A percentile compares a stretch with the other conserved stretches of the same genome.
These are phyloP conservation scores for Alternaria sp. DNA, from an alignment of 2,329 filamentous ascomycete genomes.

Conservation along the genomic window DNA sequence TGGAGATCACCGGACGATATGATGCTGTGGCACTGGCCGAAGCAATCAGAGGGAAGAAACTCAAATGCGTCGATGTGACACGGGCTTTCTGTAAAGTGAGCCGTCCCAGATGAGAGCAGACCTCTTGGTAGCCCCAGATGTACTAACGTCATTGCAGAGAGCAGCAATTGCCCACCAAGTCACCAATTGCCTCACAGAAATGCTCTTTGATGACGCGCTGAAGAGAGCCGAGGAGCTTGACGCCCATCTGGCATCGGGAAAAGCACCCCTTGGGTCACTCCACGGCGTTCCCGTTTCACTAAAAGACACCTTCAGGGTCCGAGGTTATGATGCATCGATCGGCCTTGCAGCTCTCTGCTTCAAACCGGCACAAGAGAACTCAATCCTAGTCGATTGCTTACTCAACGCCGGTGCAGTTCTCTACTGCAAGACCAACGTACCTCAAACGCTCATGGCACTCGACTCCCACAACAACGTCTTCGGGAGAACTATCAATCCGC, in stretches of 20 bases:
- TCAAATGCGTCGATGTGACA: slow-evolving; percentile 48
- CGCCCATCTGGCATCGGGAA: slow-evolving; percentile 47
- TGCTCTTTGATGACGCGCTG: slow-evolving; percentile 46
- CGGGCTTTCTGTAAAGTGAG: slow-evolving; percentile 54
- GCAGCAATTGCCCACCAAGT: slow-evolving; percentile 56
- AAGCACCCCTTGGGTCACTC: slow-evolving; percentile 52
- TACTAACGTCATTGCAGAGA: slow-evolving; percentile 34
- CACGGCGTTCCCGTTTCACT: slow-evolving; percentile 57
- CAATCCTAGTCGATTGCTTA: slow-evolving; percentile 53
- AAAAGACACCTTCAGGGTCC: slow-evolving; percentile 59
- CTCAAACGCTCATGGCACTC: slow-evolving; percentile 60
- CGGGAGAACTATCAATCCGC: slow-evolving; percentile 56
- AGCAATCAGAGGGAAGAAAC: slow-evolving; percentile 41
- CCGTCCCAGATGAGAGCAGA: neutral
- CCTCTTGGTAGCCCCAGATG: neutral
- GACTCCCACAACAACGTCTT: slow-evolving; percentile 61
- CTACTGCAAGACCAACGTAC: slow-evolving; percentile 62
- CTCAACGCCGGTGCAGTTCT: slow-evolving; percentile 56
- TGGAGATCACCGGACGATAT: slow-evolving; percentile 62
- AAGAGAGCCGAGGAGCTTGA: slow-evolving; percentile 48
- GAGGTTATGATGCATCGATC: slow-evolving; percentile 52
- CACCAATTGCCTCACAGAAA: slow-evolving; percentile 51
- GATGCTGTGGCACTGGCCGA: slow-evolving; percentile 53
- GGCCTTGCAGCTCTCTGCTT: slow-evolving; percentile 53
- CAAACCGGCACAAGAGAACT: slow-evolving; percentile 48